Conservation (phyloP, 345 rosid genomes). For the Hibiscus trionum region DNA sequence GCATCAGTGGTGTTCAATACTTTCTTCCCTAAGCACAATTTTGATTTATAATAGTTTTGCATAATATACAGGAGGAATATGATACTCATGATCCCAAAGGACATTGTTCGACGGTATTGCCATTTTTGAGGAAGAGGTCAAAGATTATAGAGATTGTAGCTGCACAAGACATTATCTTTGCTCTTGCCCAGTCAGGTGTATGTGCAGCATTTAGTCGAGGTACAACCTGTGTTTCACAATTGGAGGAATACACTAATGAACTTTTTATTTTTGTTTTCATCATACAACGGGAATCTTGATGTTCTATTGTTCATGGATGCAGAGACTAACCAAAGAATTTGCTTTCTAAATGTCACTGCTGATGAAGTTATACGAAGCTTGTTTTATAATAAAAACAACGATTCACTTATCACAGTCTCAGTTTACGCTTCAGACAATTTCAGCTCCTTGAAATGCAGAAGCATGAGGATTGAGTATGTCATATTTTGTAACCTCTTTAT, state of each 20-base stretch:
- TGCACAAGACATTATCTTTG: conserved; percentile 87
- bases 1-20: no score
- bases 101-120: conserved; percentile 52
- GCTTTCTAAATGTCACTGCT: conserved; percentile 51
- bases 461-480: conserved; percentile 53
- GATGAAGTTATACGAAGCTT: conserved; percentile 63
- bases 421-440: conserved; percentile 56
- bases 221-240: conserved; percentile 1
- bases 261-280: background rate
- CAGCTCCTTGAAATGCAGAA: conserved; percentile 63
- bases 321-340: conserved; percentile 58
- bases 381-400: conserved; percentile 63
- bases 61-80: conserved; percentile 59
- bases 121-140: conserved; percentile 84
- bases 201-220: conserved; percentile 94
- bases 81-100: conserved; percentile 96
- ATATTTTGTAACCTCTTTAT: background rate
- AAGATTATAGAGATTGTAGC: conserved; percentile 94
- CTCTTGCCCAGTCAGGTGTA: conserved; percentile 91
- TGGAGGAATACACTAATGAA: background rate
- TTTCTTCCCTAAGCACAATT: no score
- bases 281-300: background rate
- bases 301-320: conserved; percentile 14
- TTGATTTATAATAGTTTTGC: no score
- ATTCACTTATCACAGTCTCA: conserved; percentile 52